phyloP scores from a whole-genome alignment of 1,139 yeast genomes.

The Kodamaea ohmeri region DNA sequence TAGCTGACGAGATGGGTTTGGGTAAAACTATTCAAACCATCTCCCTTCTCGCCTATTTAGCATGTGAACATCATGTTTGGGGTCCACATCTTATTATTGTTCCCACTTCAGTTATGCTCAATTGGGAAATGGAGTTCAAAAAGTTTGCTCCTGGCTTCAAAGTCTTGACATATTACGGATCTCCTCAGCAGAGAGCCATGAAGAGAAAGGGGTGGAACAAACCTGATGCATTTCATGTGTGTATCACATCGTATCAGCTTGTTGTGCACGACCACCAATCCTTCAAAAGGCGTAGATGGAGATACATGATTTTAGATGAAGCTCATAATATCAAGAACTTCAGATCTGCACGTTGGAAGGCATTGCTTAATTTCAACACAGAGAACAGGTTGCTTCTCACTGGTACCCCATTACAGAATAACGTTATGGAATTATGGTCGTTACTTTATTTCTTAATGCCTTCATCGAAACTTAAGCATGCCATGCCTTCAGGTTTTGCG shows the following conservation, averaged over 20 bases:
- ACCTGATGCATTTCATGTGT: slow-evolving; percentile 93
- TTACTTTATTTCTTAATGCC: slow-evolving; percentile 94
- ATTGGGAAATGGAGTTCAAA: slow-evolving; percentile 99
- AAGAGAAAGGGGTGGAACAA: slow-evolving; percentile 98
- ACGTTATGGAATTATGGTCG: slow-evolving; percentile 92
- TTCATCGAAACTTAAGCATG: slow-evolving; percentile 62
- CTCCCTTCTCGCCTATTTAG: slow-evolving; percentile 78
- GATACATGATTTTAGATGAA: slow-evolving; percentile 94
- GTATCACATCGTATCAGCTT: slow-evolving; percentile 93
- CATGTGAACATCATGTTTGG: slow-evolving; percentile 93
- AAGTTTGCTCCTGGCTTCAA: slow-evolving; percentile 98
- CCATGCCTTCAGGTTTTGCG: slow-evolving; percentile 95
- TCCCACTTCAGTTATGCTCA: slow-evolving; percentile 97
- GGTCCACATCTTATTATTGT: slow-evolving; percentile 97
- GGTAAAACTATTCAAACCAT: slow-evolving; percentile 98
- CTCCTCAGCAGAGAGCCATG: slow-evolving; percentile 96
- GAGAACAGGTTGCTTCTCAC: slow-evolving; percentile 83
- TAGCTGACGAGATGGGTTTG: slow-evolving; percentile 98
- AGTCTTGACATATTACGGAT: slow-evolving; percentile 92
- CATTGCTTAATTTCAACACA: slow-evolving; percentile 87
- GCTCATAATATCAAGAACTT: slow-evolving; percentile 98
- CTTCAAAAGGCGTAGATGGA: slow-evolving; percentile 90
- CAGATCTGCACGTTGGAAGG: slow-evolving; percentile 96
- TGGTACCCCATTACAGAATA: slow-evolving; percentile 94
- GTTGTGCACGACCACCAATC: slow-evolving; percentile 96